Evolutionary conservation across 163 green algal genomes (phyloP).

Genomic region (Volvox carteri): DNA sequence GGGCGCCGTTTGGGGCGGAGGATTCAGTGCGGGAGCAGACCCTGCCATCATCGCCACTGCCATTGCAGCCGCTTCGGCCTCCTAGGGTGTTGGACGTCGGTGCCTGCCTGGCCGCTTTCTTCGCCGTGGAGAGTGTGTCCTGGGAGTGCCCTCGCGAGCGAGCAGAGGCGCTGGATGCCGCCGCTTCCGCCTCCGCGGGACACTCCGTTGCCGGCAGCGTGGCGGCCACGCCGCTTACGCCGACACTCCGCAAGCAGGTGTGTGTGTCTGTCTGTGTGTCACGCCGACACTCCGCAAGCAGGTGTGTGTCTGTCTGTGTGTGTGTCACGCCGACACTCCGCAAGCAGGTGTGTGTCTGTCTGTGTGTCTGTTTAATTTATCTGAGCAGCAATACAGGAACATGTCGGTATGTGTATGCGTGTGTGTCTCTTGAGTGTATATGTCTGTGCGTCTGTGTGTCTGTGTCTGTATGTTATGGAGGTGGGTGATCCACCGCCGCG

Average conservation of each 20-base stretch:
- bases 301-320: no score
- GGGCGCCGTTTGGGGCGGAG: no score
- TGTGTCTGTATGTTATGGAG: no score
- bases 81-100: conserved; percentile 32
- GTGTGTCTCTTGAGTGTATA: no score
- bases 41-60: no score
- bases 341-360: conserved; percentile 55
- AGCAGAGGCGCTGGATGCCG: conserved; percentile 34
- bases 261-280: no score
- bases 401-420: no score
- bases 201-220: conserved; percentile 20
- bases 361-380: no score
- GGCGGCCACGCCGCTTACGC: neutral
- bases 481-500: no score
- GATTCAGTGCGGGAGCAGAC: no score
- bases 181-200: neutral
- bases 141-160: conserved; percentile 65
- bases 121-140: conserved; percentile 56
- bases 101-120: conserved; percentile 61
- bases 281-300: conserved; percentile 27
- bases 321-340: neutral
- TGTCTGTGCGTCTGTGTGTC: no score
- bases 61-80: neutral
- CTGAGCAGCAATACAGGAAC: conserved; percentile 8
- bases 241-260: conserved; percentile 43